Conservation (phyloP, 768 basidiomycete genomes). For the Gloeostereum incarnatum region DNA sequence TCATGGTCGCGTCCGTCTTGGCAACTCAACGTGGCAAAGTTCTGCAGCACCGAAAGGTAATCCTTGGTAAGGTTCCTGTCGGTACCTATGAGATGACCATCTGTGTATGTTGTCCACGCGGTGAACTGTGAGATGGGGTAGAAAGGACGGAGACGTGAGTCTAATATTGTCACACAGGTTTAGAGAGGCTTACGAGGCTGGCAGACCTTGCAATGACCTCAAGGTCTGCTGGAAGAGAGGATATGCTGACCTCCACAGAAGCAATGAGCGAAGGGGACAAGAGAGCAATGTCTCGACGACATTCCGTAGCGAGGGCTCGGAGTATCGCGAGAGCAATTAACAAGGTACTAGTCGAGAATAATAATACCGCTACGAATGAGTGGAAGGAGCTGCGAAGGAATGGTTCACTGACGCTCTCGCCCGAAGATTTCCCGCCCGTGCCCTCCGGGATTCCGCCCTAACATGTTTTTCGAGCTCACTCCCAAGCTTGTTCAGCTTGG, state of each 20-base stretch:
- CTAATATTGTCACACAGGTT: slow-evolving; percentile 4
- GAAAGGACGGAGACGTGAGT: background rate
- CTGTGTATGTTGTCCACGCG: slow-evolving; percentile 88
- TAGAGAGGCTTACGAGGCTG: slow-evolving; percentile 51
- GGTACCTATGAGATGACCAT: slow-evolving; percentile 74
- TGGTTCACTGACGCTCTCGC: slow-evolving; percentile 60
- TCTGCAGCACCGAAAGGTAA: slow-evolving; percentile 59
- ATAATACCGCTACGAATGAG: slow-evolving; percentile 1
- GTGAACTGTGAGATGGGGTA: slow-evolving; percentile 51
- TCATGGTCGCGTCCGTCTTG: slow-evolving; percentile 53
- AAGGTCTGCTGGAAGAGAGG: slow-evolving; percentile 50
- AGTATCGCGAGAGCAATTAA: slow-evolving; percentile 80
- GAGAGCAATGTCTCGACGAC: slow-evolving; percentile 72
- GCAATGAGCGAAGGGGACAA: slow-evolving; percentile 62
- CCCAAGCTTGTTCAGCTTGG: slow-evolving; percentile 71
- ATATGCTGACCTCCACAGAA: slow-evolving; percentile 50
- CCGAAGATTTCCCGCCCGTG: slow-evolving; percentile 66
- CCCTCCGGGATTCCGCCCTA: slow-evolving; percentile 53
- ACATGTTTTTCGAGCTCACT: slow-evolving; percentile 71
- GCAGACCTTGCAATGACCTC: slow-evolving; percentile 74
- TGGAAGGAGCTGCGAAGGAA: slow-evolving; percentile 1
- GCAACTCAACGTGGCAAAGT: slow-evolving; percentile 56
- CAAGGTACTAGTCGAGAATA: slow-evolving; percentile 40
- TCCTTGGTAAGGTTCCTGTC: slow-evolving; percentile 61
- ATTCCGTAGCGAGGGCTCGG: slow-evolving; percentile 77